Conservation (phyloP, 495 filamentous ascomycete genomes). For the Cryomyces antarcticus region DNA sequence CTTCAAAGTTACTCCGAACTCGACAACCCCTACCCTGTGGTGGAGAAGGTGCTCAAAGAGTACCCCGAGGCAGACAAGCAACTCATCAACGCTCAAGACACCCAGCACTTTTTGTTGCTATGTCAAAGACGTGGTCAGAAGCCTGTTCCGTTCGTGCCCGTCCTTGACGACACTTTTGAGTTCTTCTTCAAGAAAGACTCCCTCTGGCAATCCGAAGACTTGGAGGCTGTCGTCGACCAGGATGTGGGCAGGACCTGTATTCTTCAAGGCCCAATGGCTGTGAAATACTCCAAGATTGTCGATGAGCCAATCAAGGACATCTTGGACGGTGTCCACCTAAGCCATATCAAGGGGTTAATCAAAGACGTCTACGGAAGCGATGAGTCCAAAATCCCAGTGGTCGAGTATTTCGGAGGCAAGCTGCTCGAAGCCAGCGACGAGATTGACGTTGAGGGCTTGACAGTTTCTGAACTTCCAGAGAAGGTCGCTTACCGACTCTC, state of each 20-base stretch:
- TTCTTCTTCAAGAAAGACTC: constrained; percentile 99
- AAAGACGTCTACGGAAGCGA: constrained; percentile 62
- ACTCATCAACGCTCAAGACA: constrained; percentile 91
- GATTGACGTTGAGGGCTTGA: constrained; percentile 61
- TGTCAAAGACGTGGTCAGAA: constrained; percentile 88
- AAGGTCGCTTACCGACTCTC: constrained; percentile 69
- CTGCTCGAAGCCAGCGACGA: constrained; percentile 29
- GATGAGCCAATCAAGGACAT: constrained; percentile 92
- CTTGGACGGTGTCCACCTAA: constrained; percentile 68
- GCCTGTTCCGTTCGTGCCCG: constrained; percentile 85
- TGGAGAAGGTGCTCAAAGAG: constrained; percentile 57
- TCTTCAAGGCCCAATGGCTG: constrained; percentile 85
- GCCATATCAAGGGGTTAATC: constrained; percentile 60
- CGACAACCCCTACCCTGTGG: constrained; percentile 53
- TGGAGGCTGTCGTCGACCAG: constrained; percentile 85
- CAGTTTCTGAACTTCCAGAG: constrained; percentile 46
- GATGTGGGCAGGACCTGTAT: constrained; percentile 92
- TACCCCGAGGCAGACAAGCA: constrained; percentile 77
- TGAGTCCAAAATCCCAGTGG: constrained; percentile 51
- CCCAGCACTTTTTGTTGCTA: constrained; percentile 87
- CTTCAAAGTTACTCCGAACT: constrained; percentile 77
- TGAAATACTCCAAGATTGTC: constrained; percentile 66
- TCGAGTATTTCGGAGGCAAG: constrained; percentile 90
- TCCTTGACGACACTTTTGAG: constrained; percentile 86
- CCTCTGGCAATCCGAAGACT: constrained; percentile 96